Conservation (phyloP, 2,329 filamentous ascomycete genomes). For the Stylonectria norvegica region DNA sequence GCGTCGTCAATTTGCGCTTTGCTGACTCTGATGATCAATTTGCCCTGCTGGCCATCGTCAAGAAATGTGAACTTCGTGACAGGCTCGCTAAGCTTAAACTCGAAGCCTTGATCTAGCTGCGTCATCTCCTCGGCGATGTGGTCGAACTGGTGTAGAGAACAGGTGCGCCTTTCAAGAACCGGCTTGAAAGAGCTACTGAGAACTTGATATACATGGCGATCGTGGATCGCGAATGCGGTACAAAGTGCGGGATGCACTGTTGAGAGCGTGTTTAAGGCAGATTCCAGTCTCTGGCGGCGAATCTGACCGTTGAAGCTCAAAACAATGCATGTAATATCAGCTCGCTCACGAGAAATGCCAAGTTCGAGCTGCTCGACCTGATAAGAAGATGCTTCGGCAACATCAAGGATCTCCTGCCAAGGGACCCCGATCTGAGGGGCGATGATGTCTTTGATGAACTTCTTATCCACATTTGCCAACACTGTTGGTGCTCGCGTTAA, state of each 20-base stretch:
- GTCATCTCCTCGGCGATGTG: constrained; percentile 40
- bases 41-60: constrained; percentile 46
- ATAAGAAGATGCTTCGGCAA: constrained; percentile 45
- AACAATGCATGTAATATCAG: constrained; percentile 46
- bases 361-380: constrained; percentile 49
- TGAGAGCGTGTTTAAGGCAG: constrained; percentile 43
- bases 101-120: constrained; percentile 39
- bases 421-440: constrained; percentile 43
- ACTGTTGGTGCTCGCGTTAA: constrained; percentile 9
- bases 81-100: constrained; percentile 41
- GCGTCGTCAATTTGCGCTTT: constrained; percentile 48
- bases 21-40: constrained; percentile 46
- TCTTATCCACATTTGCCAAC: constrained; percentile 25
- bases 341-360: constrained; percentile 41
- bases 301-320: constrained; percentile 46
- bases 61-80: constrained; percentile 50
- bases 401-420: constrained; percentile 42
- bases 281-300: constrained; percentile 41
- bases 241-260: constrained; percentile 50
- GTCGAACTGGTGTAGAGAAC: constrained; percentile 38
- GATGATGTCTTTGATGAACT: constrained; percentile 40
- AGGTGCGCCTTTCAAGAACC: constrained; percentile 43
- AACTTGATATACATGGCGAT: constrained; percentile 47
- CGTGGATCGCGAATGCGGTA: constrained; percentile 49
- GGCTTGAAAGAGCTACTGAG: constrained; percentile 41